Conservation (phyloP, 371 early-diverging fungal genomes). For the Apophysomyces trapeziformis region DNA sequence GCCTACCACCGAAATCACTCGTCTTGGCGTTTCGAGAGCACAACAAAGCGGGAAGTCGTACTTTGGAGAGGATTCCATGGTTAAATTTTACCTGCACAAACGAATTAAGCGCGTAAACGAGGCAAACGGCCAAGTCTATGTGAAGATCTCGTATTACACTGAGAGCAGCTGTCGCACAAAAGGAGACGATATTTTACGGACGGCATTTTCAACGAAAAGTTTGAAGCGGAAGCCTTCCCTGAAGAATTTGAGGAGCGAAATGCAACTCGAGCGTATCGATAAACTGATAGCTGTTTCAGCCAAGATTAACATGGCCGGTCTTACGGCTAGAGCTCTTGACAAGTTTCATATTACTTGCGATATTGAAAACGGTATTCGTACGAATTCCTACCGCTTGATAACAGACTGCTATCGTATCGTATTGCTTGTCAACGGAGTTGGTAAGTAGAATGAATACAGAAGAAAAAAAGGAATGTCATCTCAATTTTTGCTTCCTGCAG, state of each 20-base stretch:
- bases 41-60: constrained; percentile 6
- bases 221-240: constrained; percentile 23
- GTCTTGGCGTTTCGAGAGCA: constrained; percentile 37
- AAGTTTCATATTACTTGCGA: constrained; percentile 48
- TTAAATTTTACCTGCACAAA: constrained; percentile 51
- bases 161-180: neutral
- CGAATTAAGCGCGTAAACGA: constrained; percentile 48
- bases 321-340: constrained; percentile 42
- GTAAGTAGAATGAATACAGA: neutral
- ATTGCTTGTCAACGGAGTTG: constrained; percentile 13
- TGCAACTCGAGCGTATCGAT: constrained; percentile 39
- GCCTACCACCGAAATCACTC: constrained; percentile 37
- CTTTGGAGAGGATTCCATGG: constrained; percentile 17
- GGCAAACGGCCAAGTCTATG: constrained; percentile 31
- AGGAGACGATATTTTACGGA: neutral
- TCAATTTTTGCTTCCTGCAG: constrained; percentile 13
- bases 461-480: too few relatives aligned
- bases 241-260: constrained; percentile 9
- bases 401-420: constrained; percentile 21
- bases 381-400: neutral
- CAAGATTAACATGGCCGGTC: constrained; percentile 34
- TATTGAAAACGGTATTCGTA: constrained; percentile 15
- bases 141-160: constrained; percentile 28
- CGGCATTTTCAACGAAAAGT: constrained; percentile 20
- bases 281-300: constrained; percentile 48